phyloP scores from a whole-genome alignment of 2,329 filamentous ascomycete genomes.

The Graphilbum ipis-grandicollis region DNA sequence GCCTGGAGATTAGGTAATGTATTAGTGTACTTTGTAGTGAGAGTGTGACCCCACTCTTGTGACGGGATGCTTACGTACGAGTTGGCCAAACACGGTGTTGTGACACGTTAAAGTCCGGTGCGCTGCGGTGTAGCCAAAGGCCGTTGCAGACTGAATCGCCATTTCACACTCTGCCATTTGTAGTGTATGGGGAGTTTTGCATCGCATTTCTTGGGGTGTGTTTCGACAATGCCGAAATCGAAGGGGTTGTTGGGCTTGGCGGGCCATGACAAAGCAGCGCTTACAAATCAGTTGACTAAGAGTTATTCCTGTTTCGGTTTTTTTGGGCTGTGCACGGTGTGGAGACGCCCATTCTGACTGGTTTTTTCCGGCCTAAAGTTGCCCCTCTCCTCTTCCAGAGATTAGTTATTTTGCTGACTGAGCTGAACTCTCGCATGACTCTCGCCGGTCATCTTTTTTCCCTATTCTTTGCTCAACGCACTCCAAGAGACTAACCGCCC shows the following conservation, averaged over 20 bases:
- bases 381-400: too few relatives aligned
- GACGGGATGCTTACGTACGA: slow-evolving; percentile 1
- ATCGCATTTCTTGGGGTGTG: too few relatives aligned
- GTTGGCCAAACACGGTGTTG: not conserved
- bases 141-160: too few relatives aligned
- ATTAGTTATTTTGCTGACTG: slow-evolving; percentile 5
- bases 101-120: too few relatives aligned
- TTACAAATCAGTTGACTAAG: slow-evolving; percentile 3
- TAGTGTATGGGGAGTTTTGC: too few relatives aligned
- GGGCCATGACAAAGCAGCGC: not conserved
- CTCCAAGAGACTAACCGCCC: not conserved
- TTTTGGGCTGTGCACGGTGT: too few relatives aligned
- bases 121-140: too few relatives aligned
- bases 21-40: slow-evolving; percentile 3
- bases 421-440: slow-evolving; percentile 6
- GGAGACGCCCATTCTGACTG: too few relatives aligned
- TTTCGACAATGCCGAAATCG: slow-evolving; percentile 3
- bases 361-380: too few relatives aligned
- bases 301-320: too few relatives aligned
- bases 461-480: not conserved
- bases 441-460: not conserved
- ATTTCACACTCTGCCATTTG: too few relatives aligned
- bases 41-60: not conserved
- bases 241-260: not conserved
- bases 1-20: slow-evolving; percentile 1